phyloP scores from a whole-genome alignment of 805 yeast species.

The Ogataea corticis region DNA sequence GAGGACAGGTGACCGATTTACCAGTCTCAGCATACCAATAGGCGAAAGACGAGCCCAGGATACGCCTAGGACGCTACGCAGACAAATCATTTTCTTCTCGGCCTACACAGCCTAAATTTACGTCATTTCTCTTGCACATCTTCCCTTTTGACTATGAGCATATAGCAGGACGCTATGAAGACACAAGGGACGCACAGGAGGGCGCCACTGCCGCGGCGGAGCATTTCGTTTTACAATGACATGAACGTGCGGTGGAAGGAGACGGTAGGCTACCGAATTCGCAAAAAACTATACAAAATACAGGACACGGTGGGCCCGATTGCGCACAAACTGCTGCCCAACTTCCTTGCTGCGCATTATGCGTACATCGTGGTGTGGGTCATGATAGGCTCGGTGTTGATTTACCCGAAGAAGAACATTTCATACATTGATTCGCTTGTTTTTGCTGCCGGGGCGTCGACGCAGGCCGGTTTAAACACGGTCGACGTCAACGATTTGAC shows the following conservation, averaged over 20 bases:
- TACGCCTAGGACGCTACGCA: too few species aligned
- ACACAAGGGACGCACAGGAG: background rate
- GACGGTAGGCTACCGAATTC: slow-evolving; percentile 31
- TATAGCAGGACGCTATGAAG: slow-evolving; percentile 4
- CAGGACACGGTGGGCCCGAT: slow-evolving; percentile 43
- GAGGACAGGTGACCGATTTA: too few species aligned
- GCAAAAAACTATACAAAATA: slow-evolving; percentile 39
- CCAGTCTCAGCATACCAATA: too few species aligned
- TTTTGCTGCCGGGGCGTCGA: slow-evolving; percentile 70
- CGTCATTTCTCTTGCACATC: background rate
- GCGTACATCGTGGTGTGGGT: slow-evolving; percentile 61
- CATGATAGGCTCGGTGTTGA: slow-evolving; percentile 68
- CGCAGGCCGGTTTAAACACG: slow-evolving; percentile 93
- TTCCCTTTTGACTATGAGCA: slow-evolving; percentile 4
- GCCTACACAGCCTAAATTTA: too few species aligned
- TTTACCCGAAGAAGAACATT: slow-evolving; percentile 71
- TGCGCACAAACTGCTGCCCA: slow-evolving; percentile 45
- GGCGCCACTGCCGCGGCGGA: slow-evolving; percentile 10
- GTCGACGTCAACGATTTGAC: slow-evolving; percentile 62
- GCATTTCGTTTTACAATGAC: slow-evolving; percentile 11
- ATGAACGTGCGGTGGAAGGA: slow-evolving; percentile 17
- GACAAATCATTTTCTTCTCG: too few species aligned
- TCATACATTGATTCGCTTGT: slow-evolving; percentile 79
- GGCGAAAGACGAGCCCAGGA: too few species aligned
- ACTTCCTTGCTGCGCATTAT: slow-evolving; percentile 68